Evolutionary conservation across 2,329 filamentous ascomycete genomes (phyloP), one percentile per base, ranked within the genome.

Genomic region (Alternaria brassicae): DNA sequence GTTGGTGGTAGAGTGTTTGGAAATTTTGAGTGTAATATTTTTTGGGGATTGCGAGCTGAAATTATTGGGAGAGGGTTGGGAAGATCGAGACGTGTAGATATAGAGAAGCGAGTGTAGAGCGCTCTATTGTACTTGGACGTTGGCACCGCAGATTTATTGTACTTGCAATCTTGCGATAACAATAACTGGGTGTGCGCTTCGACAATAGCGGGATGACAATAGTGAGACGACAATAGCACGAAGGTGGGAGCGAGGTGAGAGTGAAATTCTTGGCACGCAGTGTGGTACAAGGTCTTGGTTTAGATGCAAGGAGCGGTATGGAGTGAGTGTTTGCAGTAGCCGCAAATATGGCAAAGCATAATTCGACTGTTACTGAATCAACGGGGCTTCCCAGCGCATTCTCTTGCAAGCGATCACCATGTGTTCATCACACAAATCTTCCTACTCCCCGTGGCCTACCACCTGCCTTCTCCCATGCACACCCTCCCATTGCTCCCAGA

Each of bases 401-500:
- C n/a, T 15, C 37, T 19, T 40, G 36, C 6, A 17, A 6, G 23
- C 3, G 2, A 9, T 12, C 23, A 19, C 5, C n/a, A 19, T 9
- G 12, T 10, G 15, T n/a, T 27, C 32, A 25, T 8, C 7, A 19
- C 17, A 21, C 12, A 23, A 25, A 19, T 5, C 23, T 3, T 7
- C n/a, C 7, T 48, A 62, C 41, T 60, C 57, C 30, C 57, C 51
- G 19, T 62, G 55, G 21, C 60, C 56, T 32, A 54, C 58, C 28
- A 61, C 28, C 41, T 54, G 47, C 39, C 53, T 71, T 50, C 71
- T 57, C 28, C 74, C 71, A 60, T 69, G 48, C 25, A 69, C 64
- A 51, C 62, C 65, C 37, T 70, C 72, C 74, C 75, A 79, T 54
- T 79, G 75, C 6, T 66, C 66, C 72, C 73, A 78, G 13, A 79